Evolutionary conservation across 1,284 basidiomycete genomes (phyloP).

Genomic region (Quambalaria eucalypti): DNA sequence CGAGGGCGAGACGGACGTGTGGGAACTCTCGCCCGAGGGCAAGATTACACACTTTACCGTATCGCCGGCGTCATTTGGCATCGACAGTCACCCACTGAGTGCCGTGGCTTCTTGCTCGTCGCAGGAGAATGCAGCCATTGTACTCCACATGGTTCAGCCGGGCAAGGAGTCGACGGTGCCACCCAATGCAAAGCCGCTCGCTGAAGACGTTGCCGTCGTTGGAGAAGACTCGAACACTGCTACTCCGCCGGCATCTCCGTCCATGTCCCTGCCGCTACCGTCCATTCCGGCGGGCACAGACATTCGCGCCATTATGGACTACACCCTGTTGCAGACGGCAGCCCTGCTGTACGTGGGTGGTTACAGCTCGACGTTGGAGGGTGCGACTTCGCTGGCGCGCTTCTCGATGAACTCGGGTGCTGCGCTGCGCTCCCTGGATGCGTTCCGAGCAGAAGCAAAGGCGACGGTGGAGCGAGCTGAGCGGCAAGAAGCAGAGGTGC

Average conservation of each 20-base stretch:
- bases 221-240: neutral
- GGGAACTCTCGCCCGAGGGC: slow-evolving; percentile 28
- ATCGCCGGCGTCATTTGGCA: slow-evolving; percentile 34
- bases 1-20: slow-evolving; percentile 69
- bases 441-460: slow-evolving; percentile 16
- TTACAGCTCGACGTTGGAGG: slow-evolving; percentile 11
- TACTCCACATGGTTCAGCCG: slow-evolving; percentile 23
- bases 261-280: slow-evolving; percentile 1
- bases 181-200: slow-evolving; percentile 3
- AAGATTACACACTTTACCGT: slow-evolving; percentile 29
- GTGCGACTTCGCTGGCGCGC: slow-evolving; percentile 12
- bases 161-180: neutral
- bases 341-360: slow-evolving; percentile 39
- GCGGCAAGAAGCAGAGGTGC: too few species aligned
- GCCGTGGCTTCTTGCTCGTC: slow-evolving; percentile 28
- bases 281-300: slow-evolving; percentile 26
- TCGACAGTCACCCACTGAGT: slow-evolving; percentile 24
- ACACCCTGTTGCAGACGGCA: slow-evolving; percentile 38
- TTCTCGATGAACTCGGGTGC: slow-evolving; percentile 17
- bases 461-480: slow-evolving; percentile 56
- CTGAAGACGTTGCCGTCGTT: neutral
- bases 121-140: slow-evolving; percentile 38
- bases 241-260: neutral
- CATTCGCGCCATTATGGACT: slow-evolving; percentile 32
- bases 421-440: slow-evolving; percentile 20